Base-by-base conservation (phyloP, 140 eudicot genomes). In the Bidens hawaiensis region DNA sequence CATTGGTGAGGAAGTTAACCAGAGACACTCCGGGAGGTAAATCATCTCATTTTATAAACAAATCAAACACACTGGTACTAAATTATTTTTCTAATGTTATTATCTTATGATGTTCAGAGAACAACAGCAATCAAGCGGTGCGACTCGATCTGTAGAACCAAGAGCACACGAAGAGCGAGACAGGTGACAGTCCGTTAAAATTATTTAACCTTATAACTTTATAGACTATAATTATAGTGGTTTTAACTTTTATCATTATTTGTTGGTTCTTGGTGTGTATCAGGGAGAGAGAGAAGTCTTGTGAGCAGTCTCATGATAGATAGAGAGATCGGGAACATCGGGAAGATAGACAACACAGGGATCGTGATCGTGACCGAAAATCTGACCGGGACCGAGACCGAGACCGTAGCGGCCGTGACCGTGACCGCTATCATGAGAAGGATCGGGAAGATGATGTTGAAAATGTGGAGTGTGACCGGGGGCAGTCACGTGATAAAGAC, bases 241-340 rank as follows among this genome's bases (percentile, higher is more conserved):
- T n/a, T n/a, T n/a, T n/a, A n/a, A n/a, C n/a, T n/a, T n/a, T n/a
- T n/a, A n/a, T 28, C 24, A 7, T 54, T 27, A 41, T 16, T 10
- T 38, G 24, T 30, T 65, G 21, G 31, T 60, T n/a, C n/a, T n/a
- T 38, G 46, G 28, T 41, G 16, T 14, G 15, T 67, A 54, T 43
- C 79, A 87, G 91, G 76, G 96, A 86, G 15, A 79, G 97, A 76
- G 96, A 93, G 71, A 91, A 81, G 70, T 87, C 99, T 13, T 95
- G 83, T 30, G 98, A 84, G 51, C 80, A 82, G 3, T 87, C 96
- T 78, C 93, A 80, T 62, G 98, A 87, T 19, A 76, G 85, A 67
- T 76, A 91, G 62, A 77, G 83, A 64, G 96, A 88, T 2, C 90
- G 96, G 60, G 96, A 87, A 28, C 84, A 82, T 48, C 65, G 85